phyloP scores from a whole-genome alignment of 2,329 filamentous ascomycete species.

The Ophiocordyceps sinensis region DNA sequence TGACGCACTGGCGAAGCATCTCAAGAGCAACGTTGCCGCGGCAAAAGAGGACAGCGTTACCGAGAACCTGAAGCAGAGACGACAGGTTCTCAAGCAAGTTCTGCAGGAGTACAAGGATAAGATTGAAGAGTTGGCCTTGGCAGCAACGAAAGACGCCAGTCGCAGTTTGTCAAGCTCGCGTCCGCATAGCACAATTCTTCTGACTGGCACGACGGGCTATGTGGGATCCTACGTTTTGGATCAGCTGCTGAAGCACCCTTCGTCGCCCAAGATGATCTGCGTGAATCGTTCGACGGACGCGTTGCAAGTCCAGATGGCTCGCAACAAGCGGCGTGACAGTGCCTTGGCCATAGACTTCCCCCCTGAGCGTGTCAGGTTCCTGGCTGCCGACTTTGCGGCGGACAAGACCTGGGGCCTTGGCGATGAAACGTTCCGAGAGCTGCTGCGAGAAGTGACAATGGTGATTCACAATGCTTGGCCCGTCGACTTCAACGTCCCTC shows the following conservation, averaged over 20 bases:
- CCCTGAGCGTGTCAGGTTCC: not conserved
- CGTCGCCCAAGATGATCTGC: not conserved
- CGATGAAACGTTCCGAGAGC: not conserved
- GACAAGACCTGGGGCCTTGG: not conserved
- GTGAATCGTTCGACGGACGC: conserved; percentile 3
- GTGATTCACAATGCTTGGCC: conserved; percentile 5
- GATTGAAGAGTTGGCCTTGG: not conserved
- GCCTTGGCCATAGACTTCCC: not conserved
- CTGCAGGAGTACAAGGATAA: not conserved
- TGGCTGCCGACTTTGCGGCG: not conserved
- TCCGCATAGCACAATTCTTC: not conserved
- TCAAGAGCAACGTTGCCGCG: not conserved
- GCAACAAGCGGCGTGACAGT: not conserved
- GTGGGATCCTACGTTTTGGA: conserved; percentile 4
- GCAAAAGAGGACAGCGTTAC: not conserved
- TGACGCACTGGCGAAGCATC: not conserved
- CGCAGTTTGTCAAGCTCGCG: no score
- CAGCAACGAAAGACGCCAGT: no score
- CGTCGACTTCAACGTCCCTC: conserved; percentile 3
- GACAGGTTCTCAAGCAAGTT: not conserved
- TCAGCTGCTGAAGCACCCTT: not conserved
- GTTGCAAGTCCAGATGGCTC: not conserved
- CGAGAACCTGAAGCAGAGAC: not conserved
- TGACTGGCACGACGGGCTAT: conserved; percentile 4
- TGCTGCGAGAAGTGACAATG: not conserved